Percentiles rank a stretch among this genome's conserved stretches.
These are phyloP conservation scores for Xylariaceae sp. DNA, from an alignment of 2,329 filamentous ascomycete genomes.

Conservation along the genomic window DNA sequence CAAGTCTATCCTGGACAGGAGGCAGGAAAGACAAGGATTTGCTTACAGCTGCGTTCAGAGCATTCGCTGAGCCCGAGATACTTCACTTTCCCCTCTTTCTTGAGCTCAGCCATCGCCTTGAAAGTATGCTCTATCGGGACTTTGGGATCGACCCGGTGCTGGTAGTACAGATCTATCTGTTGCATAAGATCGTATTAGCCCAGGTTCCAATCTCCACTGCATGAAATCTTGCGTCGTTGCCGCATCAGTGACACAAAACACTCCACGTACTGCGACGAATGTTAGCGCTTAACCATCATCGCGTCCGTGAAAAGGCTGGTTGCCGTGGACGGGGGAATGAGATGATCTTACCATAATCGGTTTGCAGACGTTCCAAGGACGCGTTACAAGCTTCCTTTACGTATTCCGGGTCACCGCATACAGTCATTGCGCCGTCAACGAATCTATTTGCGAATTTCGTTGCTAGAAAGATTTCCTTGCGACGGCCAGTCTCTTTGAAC, in stretches of 20 bases:
- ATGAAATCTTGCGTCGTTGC: no score
- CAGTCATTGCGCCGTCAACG: constrained; percentile 15
- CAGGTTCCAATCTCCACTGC: no score
- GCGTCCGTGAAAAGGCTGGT: no score
- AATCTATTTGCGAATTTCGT: constrained; percentile 47
- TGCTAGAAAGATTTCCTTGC: constrained; percentile 46
- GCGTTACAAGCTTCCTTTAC: constrained; percentile 27
- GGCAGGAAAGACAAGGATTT: no score
- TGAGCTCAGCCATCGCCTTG: constrained; percentile 43
- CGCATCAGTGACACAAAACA: no score
- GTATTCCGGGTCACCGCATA: constrained; percentile 25
- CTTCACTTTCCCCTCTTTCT: constrained; percentile 47
- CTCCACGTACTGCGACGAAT: no score
- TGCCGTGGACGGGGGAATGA: no score
- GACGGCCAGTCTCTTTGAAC: constrained; percentile 40
- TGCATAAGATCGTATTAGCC: no score
- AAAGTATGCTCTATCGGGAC: constrained; percentile 46
- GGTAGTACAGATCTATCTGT: constrained; percentile 52
- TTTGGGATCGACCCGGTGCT: constrained; percentile 44
- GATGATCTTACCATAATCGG: constrained; percentile 21
- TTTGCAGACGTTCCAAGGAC: constrained; percentile 43
- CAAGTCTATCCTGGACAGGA: no score
- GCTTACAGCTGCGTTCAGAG: constrained; percentile 31
- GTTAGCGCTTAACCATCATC: no score
- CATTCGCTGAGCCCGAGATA: constrained; percentile 48